Conservation (phyloP, 2,329 filamentous ascomycete genomes). For the Colletotrichum coccodes region DNA sequence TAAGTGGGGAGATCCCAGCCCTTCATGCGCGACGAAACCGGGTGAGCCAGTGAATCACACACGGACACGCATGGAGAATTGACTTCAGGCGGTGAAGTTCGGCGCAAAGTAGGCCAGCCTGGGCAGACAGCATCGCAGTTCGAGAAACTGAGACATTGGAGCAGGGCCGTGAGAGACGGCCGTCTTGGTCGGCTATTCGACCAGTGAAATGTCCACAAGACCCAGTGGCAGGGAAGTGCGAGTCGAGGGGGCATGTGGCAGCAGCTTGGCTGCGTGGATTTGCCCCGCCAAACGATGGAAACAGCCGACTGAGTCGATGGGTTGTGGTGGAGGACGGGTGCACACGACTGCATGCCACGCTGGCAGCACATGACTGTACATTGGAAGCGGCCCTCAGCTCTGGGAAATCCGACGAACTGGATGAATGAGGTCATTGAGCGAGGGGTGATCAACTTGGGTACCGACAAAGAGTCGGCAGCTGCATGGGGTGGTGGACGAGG, state of each 20-base stretch:
- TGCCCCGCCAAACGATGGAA: conserved; percentile 28
- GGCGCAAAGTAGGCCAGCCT: conserved; percentile 5
- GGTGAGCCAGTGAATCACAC: conserved; percentile 23
- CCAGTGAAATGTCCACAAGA: conserved; percentile 2
- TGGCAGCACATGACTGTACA: conserved; percentile 31
- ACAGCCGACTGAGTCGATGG: conserved; percentile 29
- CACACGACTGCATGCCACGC: conserved; percentile 34
- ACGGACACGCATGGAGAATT: conserved; percentile 26
- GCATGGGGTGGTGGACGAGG: conserved; percentile 2
- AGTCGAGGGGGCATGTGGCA: conserved; percentile 4
- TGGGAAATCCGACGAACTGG: conserved; percentile 32
- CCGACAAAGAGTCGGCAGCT: conserved; percentile 13
- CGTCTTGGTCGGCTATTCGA: conserved; percentile 2
- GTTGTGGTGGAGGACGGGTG: conserved; percentile 26
- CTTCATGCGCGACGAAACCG: conserved; percentile 14
- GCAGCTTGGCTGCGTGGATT: conserved; percentile 30
- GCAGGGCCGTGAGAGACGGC: background rate
- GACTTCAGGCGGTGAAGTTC: conserved; percentile 26
- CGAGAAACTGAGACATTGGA: conserved; percentile 4
- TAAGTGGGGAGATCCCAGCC: conserved; percentile 22
- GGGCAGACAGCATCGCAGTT: conserved; percentile 11
- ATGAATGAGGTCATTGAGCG: conserved; percentile 32
- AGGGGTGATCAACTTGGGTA: conserved; percentile 19
- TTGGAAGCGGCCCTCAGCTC: conserved; percentile 1
- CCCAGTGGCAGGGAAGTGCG: conserved; percentile 3